These are phyloP conservation scores for Solanum bulbocastanum DNA, from an alignment of 257 asterid genomes.

Conservation along the genomic window DNA sequence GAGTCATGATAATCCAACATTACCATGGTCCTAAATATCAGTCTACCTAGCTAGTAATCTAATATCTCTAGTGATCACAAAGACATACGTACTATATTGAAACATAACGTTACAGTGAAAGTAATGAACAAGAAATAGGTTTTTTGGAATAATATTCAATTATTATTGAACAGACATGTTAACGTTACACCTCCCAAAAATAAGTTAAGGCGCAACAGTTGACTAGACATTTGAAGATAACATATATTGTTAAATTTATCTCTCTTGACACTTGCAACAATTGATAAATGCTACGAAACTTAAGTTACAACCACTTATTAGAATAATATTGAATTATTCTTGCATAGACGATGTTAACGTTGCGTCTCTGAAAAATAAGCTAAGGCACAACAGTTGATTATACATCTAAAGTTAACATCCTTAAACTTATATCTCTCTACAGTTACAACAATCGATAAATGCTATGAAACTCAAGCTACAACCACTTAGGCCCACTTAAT, in stretches of 20 bases:
- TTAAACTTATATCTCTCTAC: not conserved
- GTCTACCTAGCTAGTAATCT: not conserved
- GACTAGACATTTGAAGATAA: not conserved
- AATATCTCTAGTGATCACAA: not conserved
- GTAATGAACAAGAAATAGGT: not conserved
- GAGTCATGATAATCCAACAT: not conserved
- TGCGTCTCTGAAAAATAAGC: not conserved
- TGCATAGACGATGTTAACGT: not conserved
- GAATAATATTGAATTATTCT: not conserved
- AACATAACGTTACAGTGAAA: not conserved
- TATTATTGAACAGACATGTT: not conserved
- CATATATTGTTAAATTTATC: not conserved
- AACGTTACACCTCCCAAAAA: not conserved
- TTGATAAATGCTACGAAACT: not conserved
- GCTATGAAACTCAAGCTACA: not conserved
- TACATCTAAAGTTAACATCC: too few species aligned
- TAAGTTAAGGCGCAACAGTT: not conserved
- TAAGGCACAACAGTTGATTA: too few species aligned
- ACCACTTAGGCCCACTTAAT: not conserved
- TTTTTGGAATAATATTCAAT: not conserved
- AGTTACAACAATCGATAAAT: not conserved
- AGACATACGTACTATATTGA: not conserved
- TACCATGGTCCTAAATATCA: not conserved
- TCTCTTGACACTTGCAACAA: not conserved
- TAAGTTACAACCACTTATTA: not conserved